These are phyloP conservation scores for Xylaria intraflava DNA, from an alignment of 495 filamentous ascomycete species.

Conservation along the genomic window DNA sequence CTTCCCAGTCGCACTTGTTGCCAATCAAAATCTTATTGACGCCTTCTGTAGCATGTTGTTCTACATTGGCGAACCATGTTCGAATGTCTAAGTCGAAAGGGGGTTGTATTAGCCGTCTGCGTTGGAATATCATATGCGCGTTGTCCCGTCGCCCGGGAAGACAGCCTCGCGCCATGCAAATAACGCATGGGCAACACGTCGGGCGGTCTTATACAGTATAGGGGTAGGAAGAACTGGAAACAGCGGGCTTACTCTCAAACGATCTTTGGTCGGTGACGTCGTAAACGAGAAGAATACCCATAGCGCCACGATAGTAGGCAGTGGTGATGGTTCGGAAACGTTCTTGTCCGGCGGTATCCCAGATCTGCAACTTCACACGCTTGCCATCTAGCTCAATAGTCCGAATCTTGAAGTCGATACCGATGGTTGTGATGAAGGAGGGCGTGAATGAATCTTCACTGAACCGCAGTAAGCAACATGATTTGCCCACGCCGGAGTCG, in stretches of 20 bases:
- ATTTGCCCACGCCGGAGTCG: slow-evolving; percentile 97
- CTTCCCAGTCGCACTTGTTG: slow-evolving; percentile 99
- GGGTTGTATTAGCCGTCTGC: slow-evolving; percentile 9
- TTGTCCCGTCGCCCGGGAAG: background rate
- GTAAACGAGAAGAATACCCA: slow-evolving; percentile 97
- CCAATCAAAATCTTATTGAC: slow-evolving; percentile 99
- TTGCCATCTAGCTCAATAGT: slow-evolving; percentile 98
- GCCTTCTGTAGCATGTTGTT: slow-evolving; percentile 97
- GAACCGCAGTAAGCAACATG: slow-evolving; percentile 95
- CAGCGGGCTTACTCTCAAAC: slow-evolving; percentile 77
- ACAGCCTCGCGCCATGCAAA: background rate
- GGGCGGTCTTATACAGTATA: background rate
- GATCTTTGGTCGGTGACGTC: slow-evolving; percentile 96
- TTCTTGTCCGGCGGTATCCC: slow-evolving; percentile 98
- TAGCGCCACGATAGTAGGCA: slow-evolving; percentile 95
- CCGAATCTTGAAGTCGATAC: slow-evolving; percentile 99
- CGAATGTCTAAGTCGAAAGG: slow-evolving; percentile 71
- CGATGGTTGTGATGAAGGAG: slow-evolving; percentile 98
- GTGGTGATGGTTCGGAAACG: slow-evolving; percentile 98
- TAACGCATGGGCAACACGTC: slow-evolving; percentile 1
- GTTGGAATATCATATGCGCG: background rate
- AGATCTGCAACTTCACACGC: slow-evolving; percentile 97
- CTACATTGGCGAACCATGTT: slow-evolving; percentile 98
- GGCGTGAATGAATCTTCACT: slow-evolving; percentile 98
- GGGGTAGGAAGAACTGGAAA: background rate